Base-by-base conservation (phyloP, 2,329 filamentous ascomycete genomes). In the Pestalotiopsis sp. region DNA sequence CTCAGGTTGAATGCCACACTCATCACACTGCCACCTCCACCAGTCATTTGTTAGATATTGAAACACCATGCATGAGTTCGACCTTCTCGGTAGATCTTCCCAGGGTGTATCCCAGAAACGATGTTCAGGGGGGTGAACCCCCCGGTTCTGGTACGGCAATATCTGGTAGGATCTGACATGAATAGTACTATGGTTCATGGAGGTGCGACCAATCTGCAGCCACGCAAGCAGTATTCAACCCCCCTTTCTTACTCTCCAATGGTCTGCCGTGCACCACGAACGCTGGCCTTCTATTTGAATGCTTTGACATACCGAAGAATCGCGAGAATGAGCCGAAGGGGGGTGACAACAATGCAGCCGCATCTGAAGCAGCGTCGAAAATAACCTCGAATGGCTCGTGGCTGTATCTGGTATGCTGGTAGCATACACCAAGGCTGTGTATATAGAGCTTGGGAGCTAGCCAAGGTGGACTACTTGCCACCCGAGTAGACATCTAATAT, bases 271-370 rank as follows among this genome's bases (percentile, higher is more conserved):
- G 14, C 12, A 45, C 25, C 38, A 64, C 39, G 39, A 14, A 45
- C 5, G 31, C 38, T 14, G 36, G 38, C 41, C 20, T 25, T 55
- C 25, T 65, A 38, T 65, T 55, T 57, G 45, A 65, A 36, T n/a
- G 17, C 20, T 57, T 25, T 36, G 23, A 65, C 64, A 66, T 61
- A 45, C 65, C 65, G 65, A 67, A n/a, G n/a, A 11, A 63, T 63
- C 52, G 65, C 65, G 65, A 67, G 65, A 67, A 67, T 67, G 39
- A 39, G 58, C 65, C 65, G 65, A 67, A 63, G 65, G 65, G 39
- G 65, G 65, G 65, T 67, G 11, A 38, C 31, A 67, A 38, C 23
- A 39, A 55, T 31, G 23, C 65, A 27, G 65, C 52, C 27, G 65
- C 49, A 60, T 12, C 23, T 66, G 38, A 17, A 12, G 17, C 57